Evolutionary conservation across 345 rosid species (phyloP).

Genomic region (Fremontodendron californicum): DNA sequence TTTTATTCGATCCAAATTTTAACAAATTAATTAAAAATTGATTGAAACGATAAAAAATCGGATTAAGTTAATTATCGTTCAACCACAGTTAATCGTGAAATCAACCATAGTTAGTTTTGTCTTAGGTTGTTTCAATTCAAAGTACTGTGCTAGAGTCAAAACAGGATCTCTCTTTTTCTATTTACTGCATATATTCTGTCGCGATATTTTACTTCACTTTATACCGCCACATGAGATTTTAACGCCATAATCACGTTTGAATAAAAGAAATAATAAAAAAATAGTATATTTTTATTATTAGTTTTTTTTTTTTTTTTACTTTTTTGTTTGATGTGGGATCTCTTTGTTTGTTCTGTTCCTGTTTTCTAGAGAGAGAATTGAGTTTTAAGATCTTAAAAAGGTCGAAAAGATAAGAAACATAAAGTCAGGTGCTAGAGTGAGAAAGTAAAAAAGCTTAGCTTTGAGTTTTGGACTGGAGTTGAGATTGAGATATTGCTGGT

Average conservation of each 20-base stretch:
- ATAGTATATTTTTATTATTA: neutral
- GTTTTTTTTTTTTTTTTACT: slow-evolving; percentile 3
- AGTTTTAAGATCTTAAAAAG: slow-evolving; percentile 4
- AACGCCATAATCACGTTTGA: neutral
- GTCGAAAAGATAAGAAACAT: neutral
- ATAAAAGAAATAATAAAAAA: neutral
- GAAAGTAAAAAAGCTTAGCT: neutral
- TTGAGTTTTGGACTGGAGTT: too few species aligned
- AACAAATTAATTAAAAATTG: too few species aligned
- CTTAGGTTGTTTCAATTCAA: too few species aligned
- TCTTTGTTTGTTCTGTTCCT: slow-evolving; percentile 36
- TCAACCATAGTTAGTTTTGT: too few species aligned
- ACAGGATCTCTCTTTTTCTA: neutral
- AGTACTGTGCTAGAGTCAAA: too few species aligned
- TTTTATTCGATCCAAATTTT: too few species aligned
- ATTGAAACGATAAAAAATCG: too few species aligned
- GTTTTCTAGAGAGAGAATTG: slow-evolving; percentile 24
- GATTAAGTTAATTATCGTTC: too few species aligned
- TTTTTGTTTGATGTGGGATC: slow-evolving; percentile 20
- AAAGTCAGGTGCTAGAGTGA: neutral
- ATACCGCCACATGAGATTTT: neutral
- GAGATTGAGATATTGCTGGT: slow-evolving; percentile 6
- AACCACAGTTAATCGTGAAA: too few species aligned
- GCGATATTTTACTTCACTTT: neutral
- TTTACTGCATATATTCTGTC: neutral